Evolutionary conservation across 805 yeast genomes (phyloP).

Genomic region (Lachancea waltii): DNA sequence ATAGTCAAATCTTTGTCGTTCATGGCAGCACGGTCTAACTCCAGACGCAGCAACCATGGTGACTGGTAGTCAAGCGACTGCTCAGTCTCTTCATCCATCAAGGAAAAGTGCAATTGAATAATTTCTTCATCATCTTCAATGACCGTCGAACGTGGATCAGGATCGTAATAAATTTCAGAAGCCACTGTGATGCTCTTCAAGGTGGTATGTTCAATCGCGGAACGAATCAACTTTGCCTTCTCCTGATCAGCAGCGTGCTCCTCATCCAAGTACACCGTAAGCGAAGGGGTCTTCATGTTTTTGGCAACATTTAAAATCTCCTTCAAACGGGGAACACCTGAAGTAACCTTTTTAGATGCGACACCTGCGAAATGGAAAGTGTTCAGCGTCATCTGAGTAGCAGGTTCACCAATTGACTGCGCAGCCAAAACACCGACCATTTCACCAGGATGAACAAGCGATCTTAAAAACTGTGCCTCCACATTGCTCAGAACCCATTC

Average conservation of each 20-base stretch:
- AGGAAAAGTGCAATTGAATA: conserved; percentile 93
- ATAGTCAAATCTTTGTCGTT: conserved; percentile 94
- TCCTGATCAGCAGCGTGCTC: conserved; percentile 84
- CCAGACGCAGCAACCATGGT: conserved; percentile 96
- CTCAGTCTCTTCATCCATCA: conserved; percentile 96
- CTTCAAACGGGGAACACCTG: conserved; percentile 96
- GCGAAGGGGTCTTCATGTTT: conserved; percentile 98
- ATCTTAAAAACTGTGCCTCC: conserved; percentile 86
- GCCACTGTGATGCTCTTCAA: conserved; percentile 93
- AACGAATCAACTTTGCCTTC: conserved; percentile 88
- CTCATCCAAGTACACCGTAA: conserved; percentile 83
- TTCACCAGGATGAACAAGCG: conserved; percentile 94
- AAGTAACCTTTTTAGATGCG: conserved; percentile 89
- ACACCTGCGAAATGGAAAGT: conserved; percentile 99
- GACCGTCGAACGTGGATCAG: conserved; percentile 95
- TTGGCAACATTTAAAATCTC: conserved; percentile 98
- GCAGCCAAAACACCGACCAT: conserved; percentile 98
- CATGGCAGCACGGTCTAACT: conserved; percentile 97
- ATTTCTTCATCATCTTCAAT: conserved; percentile 96
- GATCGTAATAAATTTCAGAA: conserved; percentile 95
- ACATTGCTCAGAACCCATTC: conserved; percentile 95
- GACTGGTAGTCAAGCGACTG: conserved; percentile 90
- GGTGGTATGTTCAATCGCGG: conserved; percentile 95
- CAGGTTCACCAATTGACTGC: conserved; percentile 97
- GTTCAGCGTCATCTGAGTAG: conserved; percentile 95